A percentile compares a stretch with the other conserved stretches of the same genome.
phyloP scores from a whole-genome alignment of 441 rosid genomes.

The Gossypium gossypioides region DNA sequence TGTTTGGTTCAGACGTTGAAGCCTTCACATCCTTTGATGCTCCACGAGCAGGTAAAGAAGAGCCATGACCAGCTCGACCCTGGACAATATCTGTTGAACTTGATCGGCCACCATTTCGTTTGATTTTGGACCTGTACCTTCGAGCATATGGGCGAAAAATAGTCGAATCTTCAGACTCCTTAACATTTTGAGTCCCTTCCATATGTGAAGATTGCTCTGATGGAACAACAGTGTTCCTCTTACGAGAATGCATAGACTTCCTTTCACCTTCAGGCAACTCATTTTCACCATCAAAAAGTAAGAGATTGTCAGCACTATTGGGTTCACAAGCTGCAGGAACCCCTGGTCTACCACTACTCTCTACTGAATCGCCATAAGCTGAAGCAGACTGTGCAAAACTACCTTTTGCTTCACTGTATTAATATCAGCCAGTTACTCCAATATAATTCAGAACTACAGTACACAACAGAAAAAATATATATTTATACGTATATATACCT shows the following conservation, averaged over 20 bases:
- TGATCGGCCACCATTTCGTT: conserved; percentile 74
- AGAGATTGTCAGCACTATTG: conserved; percentile 77
- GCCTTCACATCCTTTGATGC: conserved; percentile 54
- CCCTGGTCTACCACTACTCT: conserved; percentile 89
- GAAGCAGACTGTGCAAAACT: conserved; percentile 91
- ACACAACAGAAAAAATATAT: conserved; percentile 19
- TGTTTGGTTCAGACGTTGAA: conserved; percentile 42
- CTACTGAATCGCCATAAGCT: conserved; percentile 90
- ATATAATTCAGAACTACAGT: conserved; percentile 9
- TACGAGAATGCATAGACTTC: conserved; percentile 36
- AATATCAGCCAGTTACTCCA: conserved; percentile 21
- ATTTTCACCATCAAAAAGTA: conserved; percentile 73
- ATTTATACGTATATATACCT: conserved; percentile 39
- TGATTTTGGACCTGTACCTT: conserved; percentile 81
- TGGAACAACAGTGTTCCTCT: conserved; percentile 44
- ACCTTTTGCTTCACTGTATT: conserved; percentile 83
- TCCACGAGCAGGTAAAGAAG: conserved; percentile 32
- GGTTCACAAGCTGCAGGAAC: conserved; percentile 64
- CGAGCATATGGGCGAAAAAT: conserved; percentile 96
- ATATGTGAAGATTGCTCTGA: conserved; percentile 61
- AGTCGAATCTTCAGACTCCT: conserved; percentile 93
- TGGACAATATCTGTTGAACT: conserved; percentile 63
- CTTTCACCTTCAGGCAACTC: conserved; percentile 54
- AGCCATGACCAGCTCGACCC: conserved; percentile 36
- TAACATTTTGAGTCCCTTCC: conserved; percentile 55